Conservation (phyloP, 2,329 filamentous ascomycete species). For the Herpotrichia juniperi region DNA sequence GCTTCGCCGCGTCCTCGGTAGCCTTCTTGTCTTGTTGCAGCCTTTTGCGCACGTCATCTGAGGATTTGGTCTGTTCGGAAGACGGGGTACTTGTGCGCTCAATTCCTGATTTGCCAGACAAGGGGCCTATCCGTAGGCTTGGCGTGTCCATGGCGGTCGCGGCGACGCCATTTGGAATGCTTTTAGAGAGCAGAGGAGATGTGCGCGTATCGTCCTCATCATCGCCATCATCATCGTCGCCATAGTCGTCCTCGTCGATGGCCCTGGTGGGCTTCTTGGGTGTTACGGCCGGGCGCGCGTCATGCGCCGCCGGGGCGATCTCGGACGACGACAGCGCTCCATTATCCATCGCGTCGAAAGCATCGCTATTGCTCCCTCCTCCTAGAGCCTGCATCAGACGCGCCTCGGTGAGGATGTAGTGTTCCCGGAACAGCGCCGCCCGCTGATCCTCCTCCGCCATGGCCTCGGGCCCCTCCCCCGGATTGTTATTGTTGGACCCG, state of each 20-base stretch:
- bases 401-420: slow-evolving; percentile 78
- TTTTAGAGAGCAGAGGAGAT: slow-evolving; percentile 58
- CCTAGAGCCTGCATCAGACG: slow-evolving; percentile 79
- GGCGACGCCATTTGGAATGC: slow-evolving; percentile 59
- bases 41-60: slow-evolving; percentile 90
- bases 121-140: slow-evolving; percentile 72
- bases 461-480: slow-evolving; percentile 48
- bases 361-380: slow-evolving; percentile 38
- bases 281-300: slow-evolving; percentile 55
- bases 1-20: slow-evolving; percentile 86
- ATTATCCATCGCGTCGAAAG: slow-evolving; percentile 31
- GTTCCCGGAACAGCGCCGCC: slow-evolving; percentile 69
- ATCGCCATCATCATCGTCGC: slow-evolving; percentile 73
- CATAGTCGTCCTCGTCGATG: slow-evolving; percentile 86
- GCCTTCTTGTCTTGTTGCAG: slow-evolving; percentile 90
- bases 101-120: slow-evolving; percentile 68
- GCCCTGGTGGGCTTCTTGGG: slow-evolving; percentile 77
- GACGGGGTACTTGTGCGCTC: slow-evolving; percentile 61
- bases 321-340: slow-evolving; percentile 29
- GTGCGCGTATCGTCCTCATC: slow-evolving; percentile 50
- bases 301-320: slow-evolving; percentile 43
- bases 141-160: slow-evolving; percentile 67
- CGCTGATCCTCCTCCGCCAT: slow-evolving; percentile 54
- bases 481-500: slow-evolving; percentile 43
- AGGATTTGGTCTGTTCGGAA: slow-evolving; percentile 67